A percentile compares a stretch with the other conserved stretches of the same genome.
phyloP scores from a whole-genome alignment of 2,329 filamentous ascomycete species.

The Pseudogymnoascus sp. region DNA sequence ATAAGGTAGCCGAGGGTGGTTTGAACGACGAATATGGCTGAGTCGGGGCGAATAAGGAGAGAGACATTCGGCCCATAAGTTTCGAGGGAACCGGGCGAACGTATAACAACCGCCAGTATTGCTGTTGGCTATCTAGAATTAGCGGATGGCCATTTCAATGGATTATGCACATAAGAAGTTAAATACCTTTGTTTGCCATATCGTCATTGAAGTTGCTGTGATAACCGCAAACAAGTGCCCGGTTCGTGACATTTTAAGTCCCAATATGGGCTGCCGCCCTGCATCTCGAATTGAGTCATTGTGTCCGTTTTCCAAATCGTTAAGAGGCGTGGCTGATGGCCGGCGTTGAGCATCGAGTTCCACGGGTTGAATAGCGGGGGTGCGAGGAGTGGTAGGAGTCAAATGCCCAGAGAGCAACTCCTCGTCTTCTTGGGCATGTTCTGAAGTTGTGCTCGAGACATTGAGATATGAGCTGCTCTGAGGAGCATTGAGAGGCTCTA shows the following conservation, averaged over 20 bases:
- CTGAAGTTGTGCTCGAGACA: slow-evolving; percentile 21
- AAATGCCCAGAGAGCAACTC: slow-evolving; percentile 15
- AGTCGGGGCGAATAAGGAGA: slow-evolving; percentile 81
- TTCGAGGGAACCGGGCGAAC: slow-evolving; percentile 68
- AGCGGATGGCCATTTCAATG: not conserved
- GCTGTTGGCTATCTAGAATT: slow-evolving; percentile 62
- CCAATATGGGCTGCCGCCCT: slow-evolving; percentile 58
- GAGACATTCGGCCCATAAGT: slow-evolving; percentile 80
- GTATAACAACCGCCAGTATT: slow-evolving; percentile 73
- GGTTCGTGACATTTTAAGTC: slow-evolving; percentile 66
- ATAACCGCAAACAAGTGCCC: slow-evolving; percentile 84
- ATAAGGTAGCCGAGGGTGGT: slow-evolving; percentile 82
- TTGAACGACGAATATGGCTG: slow-evolving; percentile 82
- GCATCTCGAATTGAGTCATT: slow-evolving; percentile 13
- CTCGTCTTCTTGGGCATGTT: slow-evolving; percentile 22
- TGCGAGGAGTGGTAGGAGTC: slow-evolving; percentile 39
- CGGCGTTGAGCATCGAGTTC: slow-evolving; percentile 41
- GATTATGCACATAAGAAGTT: not conserved
- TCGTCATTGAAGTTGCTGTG: slow-evolving; percentile 73
- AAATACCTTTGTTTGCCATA: slow-evolving; percentile 90
- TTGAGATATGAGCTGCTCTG: slow-evolving; percentile 30
- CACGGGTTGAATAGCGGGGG: slow-evolving; percentile 49
- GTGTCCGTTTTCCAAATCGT: slow-evolving; percentile 16
- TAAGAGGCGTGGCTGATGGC: slow-evolving; percentile 15
- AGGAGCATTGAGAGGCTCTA: slow-evolving; percentile 32